Evolutionary conservation across 108 stramenopile genomes (phyloP), one percentile per base, ranked within the genome.

Genomic region (Skeletonema costatum): DNA sequence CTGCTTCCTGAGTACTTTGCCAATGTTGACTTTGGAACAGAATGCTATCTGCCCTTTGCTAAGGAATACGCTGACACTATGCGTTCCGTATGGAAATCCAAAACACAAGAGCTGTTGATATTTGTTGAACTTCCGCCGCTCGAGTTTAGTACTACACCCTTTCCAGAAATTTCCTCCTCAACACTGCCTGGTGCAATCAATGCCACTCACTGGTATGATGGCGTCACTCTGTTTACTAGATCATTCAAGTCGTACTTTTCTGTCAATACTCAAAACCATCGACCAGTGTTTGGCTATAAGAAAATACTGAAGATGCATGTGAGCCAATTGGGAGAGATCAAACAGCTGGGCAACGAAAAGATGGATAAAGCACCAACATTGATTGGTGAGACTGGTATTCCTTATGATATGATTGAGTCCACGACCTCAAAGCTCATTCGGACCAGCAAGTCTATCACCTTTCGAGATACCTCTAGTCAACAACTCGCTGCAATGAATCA

Each of bases 151-250:
- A 63, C 68, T 4, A 69, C 68, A 14, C 68, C 68, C 3, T 76
- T 76, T 51, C 76, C 76, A 50, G 59, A 68, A 53, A 76, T 76
- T 9, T 36, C 68, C 0, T 69, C 76, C 17, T 63, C 67, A 19
- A 19, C 32, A 41, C 60, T 76, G 25, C 17, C 68, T 3, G n/a
- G 63, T 46, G 68, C 68, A 46, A 48, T 76, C 31, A 76, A 76
- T 48, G 84, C 80, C 11, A 81, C 80, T 17, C 84, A 85, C 65
- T 85, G 80, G 72, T 85, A 85, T 42, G 84, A 85, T 51, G 84
- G 84, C 10, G 67, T 76, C 32, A 85, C 84, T 12, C 65, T 85
- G n/a, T 80, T 85, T 65, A 78, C 80, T 1, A 64, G 75, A 31
- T 30, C 67, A 32, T 85, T 78, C 71, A 67, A 36, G 41, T 66